Conservation (phyloP, 345 rosid genomes). For the Linum tenue region DNA sequence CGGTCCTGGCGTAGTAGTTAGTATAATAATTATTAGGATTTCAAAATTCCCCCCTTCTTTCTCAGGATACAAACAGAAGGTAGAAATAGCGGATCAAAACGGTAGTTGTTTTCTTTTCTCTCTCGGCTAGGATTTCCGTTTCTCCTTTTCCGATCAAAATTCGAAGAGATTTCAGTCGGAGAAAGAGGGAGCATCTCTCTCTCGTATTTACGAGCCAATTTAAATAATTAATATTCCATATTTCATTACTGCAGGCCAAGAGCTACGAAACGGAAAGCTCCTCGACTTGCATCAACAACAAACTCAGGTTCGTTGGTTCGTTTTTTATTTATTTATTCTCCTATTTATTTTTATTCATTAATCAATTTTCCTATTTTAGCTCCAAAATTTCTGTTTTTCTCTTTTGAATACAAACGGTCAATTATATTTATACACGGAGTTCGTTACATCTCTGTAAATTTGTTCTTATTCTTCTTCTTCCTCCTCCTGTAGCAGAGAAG, state of each 20-base stretch:
- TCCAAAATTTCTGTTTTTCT: neutral
- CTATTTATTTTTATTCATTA: conserved; percentile 3
- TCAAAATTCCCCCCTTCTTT: neutral
- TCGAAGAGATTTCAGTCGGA: too few species aligned
- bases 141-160: too few species aligned
- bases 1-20: neutral
- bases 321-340: conserved; percentile 6
- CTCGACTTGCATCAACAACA: conserved; percentile 28
- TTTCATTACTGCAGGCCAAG: conserved; percentile 24
- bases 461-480: neutral
- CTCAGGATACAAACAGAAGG: neutral
- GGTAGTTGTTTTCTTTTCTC: too few species aligned
- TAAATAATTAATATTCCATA: too few species aligned
- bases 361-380: conserved; percentile 8
- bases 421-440: neutral
- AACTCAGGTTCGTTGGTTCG: conserved; percentile 34
- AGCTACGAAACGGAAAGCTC: conserved; percentile 37
- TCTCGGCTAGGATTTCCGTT: too few species aligned
- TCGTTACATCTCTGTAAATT: neutral
- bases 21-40: neutral
- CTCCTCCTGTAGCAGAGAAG: conserved; percentile 20
- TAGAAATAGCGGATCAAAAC: too few species aligned
- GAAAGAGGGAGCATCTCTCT: too few species aligned
- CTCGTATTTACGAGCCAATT: too few species aligned
- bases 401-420: neutral